phyloP scores from a whole-genome alignment of 169 alveolate species.

The Eimeria maxima region DNA sequence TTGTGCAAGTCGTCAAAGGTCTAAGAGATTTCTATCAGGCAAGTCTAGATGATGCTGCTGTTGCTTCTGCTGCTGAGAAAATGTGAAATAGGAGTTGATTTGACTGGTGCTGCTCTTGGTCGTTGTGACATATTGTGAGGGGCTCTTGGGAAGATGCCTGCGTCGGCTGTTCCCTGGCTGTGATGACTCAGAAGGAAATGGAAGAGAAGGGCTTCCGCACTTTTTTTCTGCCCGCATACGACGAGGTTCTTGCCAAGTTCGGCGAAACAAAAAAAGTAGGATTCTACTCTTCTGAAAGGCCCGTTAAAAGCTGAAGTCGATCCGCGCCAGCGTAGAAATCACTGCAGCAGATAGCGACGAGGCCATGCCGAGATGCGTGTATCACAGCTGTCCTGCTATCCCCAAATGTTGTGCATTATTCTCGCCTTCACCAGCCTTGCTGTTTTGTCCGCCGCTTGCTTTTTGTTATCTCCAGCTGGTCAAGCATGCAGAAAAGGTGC shows the following conservation, averaged over 20 bases:
- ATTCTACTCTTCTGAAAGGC: not conserved
- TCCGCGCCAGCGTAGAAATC: too few species aligned
- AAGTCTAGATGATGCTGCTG: slow-evolving; percentile 58
- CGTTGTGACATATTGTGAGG: not conserved
- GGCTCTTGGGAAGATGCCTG: not conserved
- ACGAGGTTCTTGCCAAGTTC: slow-evolving; percentile 50
- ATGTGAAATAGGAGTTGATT: not conserved
- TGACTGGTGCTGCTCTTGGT: not conserved
- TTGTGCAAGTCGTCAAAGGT: slow-evolving; percentile 47
- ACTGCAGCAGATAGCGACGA: not conserved
- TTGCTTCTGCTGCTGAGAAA: slow-evolving; percentile 5
- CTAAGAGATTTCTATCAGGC: slow-evolving; percentile 64
- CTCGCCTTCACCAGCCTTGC: not conserved
- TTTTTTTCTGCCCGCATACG: slow-evolving; percentile 60
- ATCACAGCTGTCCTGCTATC: not conserved
- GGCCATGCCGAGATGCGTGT: not conserved
- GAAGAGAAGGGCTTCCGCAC: slow-evolving; percentile 2
- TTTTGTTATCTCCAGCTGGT: slow-evolving; percentile 31
- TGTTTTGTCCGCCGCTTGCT: not conserved
- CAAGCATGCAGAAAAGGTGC: slow-evolving; percentile 60
- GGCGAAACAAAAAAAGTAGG: slow-evolving; percentile 30
- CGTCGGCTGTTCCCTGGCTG: not conserved
- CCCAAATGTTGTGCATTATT: not conserved
- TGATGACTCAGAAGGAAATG: slow-evolving; percentile 49
- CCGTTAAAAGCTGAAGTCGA: not conserved